These are phyloP conservation scores for Sherardia arvensis DNA, from an alignment of 257 asterid genomes.

Conservation along the genomic window DNA sequence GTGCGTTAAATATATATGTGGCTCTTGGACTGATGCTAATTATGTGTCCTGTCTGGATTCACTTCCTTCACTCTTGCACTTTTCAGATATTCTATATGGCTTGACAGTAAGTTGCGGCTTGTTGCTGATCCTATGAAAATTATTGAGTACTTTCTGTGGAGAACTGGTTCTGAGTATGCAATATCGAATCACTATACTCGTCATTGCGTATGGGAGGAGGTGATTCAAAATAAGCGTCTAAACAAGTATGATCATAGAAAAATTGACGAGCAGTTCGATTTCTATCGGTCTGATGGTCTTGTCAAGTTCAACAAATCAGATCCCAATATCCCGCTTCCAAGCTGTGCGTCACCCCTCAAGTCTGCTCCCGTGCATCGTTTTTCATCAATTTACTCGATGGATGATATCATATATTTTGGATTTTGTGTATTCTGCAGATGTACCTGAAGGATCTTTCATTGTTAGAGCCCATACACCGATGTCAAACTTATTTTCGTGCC, in stretches of 20 bases:
- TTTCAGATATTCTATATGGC: conserved; percentile 85
- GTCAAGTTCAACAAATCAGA: conserved; percentile 67
- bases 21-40: conserved; percentile 3
- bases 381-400: conserved; percentile 6
- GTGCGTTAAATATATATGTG: conserved; percentile 28
- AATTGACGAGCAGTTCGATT: conserved; percentile 71
- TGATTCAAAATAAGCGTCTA: conserved; percentile 75
- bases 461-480: conserved; percentile 85
- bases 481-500: conserved; percentile 88
- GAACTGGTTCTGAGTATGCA: conserved; percentile 71
- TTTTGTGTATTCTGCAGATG: conserved; percentile 35
- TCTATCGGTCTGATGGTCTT: conserved; percentile 82
- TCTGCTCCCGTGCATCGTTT: conserved; percentile 5
- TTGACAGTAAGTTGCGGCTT: conserved; percentile 89
- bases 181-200: conserved; percentile 85
- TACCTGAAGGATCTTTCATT: conserved; percentile 90
- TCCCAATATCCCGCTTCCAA: conserved; percentile 51
- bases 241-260: conserved; percentile 77
- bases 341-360: conserved; percentile 56
- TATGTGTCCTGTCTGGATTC: conserved; percentile 10
- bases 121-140: conserved; percentile 78
- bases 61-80: conserved; percentile 9
- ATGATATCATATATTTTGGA: conserved; percentile 1
- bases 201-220: conserved; percentile 97
- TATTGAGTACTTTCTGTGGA: conserved; percentile 78